Conservation (phyloP, 768 basidiomycete genomes). For the Dioszegia crocea region DNA sequence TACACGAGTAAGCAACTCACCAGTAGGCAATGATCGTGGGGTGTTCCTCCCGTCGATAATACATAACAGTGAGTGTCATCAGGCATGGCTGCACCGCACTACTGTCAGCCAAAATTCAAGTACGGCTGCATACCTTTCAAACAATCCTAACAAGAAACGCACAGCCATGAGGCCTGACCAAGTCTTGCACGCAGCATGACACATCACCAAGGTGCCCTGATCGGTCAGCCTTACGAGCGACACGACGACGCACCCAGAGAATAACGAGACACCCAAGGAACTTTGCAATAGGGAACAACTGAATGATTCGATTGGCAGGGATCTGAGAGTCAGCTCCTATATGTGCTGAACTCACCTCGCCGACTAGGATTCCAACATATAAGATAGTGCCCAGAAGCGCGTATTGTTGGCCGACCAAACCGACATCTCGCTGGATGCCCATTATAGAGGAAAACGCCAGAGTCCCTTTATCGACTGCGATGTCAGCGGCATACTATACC, state of each 20-base stretch:
- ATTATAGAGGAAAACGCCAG: constrained; percentile 40
- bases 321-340: constrained; percentile 26
- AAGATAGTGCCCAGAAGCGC: constrained; percentile 50
- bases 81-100: constrained; percentile 29
- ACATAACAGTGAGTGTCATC: constrained; percentile 52
- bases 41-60: constrained; percentile 57
- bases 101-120: background rate
- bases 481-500: background rate
- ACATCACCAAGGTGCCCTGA: constrained; percentile 56
- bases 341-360: constrained; percentile 12
- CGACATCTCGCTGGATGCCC: constrained; percentile 50
- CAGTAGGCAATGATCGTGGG: constrained; percentile 40
- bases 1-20: background rate
- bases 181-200: constrained; percentile 55
- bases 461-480: constrained; percentile 34
- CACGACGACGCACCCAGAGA: constrained; percentile 17
- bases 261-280: constrained; percentile 54
- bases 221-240: background rate
- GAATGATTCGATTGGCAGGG: constrained; percentile 48
- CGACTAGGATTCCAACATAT: constrained; percentile 29
- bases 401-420: constrained; percentile 57
- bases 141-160: constrained; percentile 51
- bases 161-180: constrained; percentile 53
- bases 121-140: constrained; percentile 15
- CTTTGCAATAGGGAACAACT: constrained; percentile 57